A percentile compares a stretch with the other conserved stretches of the same genome.
Evolutionary conservation across 768 basidiomycete species (phyloP).

Genomic region (Postia placenta): DNA sequence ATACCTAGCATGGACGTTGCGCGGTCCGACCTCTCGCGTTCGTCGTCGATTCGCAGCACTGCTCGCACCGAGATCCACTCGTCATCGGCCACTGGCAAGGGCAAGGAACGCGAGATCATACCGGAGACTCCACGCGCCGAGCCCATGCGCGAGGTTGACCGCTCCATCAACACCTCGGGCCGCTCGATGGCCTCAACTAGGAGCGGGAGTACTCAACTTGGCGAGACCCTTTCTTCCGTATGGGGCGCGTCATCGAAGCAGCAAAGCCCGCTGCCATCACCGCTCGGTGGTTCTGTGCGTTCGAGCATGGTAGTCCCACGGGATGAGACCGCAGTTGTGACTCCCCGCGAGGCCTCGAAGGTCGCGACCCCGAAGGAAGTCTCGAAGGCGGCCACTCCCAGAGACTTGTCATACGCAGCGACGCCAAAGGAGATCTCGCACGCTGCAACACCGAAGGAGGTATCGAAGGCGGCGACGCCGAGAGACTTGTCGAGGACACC

Average conservation of each 20-base stretch:
- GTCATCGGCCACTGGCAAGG: constrained; percentile 15
- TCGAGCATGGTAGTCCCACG: constrained; percentile 8
- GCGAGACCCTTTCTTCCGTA: constrained; percentile 37
- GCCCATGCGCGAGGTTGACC: constrained; percentile 29
- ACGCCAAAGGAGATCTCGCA: constrained; percentile 9
- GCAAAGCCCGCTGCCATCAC: constrained; percentile 6
- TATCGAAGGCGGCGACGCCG: constrained; percentile 13
- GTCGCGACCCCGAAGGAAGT: constrained; percentile 9
- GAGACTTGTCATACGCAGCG: constrained; percentile 6
- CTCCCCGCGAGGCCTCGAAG: constrained; percentile 8
- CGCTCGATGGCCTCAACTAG: constrained; percentile 31
- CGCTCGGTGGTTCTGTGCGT: background rate
- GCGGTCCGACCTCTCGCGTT: constrained; percentile 12
- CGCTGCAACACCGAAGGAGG: constrained; percentile 10
- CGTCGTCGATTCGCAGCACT: constrained; percentile 11
- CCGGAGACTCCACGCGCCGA: constrained; percentile 17
- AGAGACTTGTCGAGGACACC: constrained; percentile 9
- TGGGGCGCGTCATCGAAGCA: constrained; percentile 34
- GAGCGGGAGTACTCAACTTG: constrained; percentile 28
- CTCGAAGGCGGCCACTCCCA: constrained; percentile 17
- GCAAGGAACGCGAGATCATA: constrained; percentile 21
- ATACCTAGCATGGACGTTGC: constrained; percentile 7
- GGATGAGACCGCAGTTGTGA: constrained; percentile 10
- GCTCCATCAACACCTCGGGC: constrained; percentile 24
- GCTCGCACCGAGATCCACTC: constrained; percentile 9